Conservation (phyloP, 2,329 filamentous ascomycete species). For the Pyricularia grisea region DNA sequence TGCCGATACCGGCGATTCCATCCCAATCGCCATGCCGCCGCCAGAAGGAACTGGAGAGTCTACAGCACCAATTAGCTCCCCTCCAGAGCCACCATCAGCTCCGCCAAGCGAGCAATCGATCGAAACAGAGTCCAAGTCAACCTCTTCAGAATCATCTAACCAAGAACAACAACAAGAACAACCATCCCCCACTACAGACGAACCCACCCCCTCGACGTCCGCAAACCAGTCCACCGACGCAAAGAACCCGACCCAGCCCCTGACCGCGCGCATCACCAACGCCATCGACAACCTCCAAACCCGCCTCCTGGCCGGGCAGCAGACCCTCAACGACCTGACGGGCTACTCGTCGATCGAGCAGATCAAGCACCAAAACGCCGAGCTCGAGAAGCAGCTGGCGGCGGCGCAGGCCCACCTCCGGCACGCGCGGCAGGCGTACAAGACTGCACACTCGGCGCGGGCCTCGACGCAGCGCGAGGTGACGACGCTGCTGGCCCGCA, state of each 20-base stretch:
- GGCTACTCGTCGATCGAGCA: constrained; percentile 88
- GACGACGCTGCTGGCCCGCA: constrained; percentile 84
- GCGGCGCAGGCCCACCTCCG: constrained; percentile 58
- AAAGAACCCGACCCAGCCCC: constrained; percentile 26
- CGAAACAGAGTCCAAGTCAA: too few relatives aligned
- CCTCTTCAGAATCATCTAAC: neutral
- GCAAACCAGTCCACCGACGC: constrained; percentile 1
- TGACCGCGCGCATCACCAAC: constrained; percentile 47
- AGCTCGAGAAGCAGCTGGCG: constrained; percentile 50
- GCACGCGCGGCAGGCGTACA: constrained; percentile 64
- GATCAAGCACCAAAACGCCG: constrained; percentile 69
- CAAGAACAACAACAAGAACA: neutral
- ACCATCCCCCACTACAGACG: neutral
- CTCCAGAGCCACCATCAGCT: neutral
- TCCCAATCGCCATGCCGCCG: neutral
- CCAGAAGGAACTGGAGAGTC: neutral
- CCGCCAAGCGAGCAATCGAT: neutral
- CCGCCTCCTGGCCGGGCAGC: constrained; percentile 74
- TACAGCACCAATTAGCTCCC: neutral
- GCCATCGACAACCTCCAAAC: constrained; percentile 87
- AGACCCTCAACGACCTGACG: constrained; percentile 86
- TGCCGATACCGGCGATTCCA: neutral
- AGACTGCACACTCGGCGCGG: constrained; percentile 72
- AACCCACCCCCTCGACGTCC: constrained; percentile 6
- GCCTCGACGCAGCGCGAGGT: constrained; percentile 92